These are phyloP conservation scores for Cynara cardunculus DNA, from an alignment of 129 eudicot genomes.

Conservation along the genomic window DNA sequence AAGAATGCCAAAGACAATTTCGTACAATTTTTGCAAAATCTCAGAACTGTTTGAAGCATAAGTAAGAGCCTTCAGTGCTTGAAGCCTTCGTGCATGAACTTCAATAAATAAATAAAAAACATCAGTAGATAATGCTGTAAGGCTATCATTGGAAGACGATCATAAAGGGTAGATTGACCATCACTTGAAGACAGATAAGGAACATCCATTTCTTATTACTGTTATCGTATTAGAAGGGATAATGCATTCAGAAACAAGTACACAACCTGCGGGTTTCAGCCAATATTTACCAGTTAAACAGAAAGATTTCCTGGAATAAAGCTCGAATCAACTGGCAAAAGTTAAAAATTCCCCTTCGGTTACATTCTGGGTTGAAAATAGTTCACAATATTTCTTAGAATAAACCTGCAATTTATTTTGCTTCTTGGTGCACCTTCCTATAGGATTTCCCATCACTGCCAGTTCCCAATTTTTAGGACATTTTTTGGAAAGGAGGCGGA, in stretches of 20 bases:
- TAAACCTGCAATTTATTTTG: neutral
- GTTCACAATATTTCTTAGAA: neutral
- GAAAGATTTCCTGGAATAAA: neutral
- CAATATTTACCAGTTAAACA: neutral
- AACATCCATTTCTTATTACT: neutral
- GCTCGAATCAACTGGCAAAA: neutral
- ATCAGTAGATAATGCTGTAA: slow-evolving; percentile 10
- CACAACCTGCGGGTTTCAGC: neutral
- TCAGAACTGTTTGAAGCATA: slow-evolving; percentile 60
- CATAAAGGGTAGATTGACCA: neutral
- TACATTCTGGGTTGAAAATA: neutral
- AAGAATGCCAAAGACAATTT: slow-evolving; percentile 83
- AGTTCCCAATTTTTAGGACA: neutral
- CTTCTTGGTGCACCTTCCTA: neutral
- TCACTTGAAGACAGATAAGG: neutral
- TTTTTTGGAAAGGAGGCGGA: too few relatives aligned
- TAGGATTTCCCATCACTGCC: neutral
- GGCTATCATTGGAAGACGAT: neutral
- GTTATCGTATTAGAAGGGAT: neutral
- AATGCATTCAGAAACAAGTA: neutral
- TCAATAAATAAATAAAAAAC: slow-evolving; percentile 9
- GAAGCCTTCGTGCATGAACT: slow-evolving; percentile 45
- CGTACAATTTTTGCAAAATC: slow-evolving; percentile 70
- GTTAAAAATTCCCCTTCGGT: neutral
- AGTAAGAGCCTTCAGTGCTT: slow-evolving; percentile 44